phyloP scores from a whole-genome alignment of 2,329 filamentous ascomycete genomes.

The Diplocarpon rosae region DNA sequence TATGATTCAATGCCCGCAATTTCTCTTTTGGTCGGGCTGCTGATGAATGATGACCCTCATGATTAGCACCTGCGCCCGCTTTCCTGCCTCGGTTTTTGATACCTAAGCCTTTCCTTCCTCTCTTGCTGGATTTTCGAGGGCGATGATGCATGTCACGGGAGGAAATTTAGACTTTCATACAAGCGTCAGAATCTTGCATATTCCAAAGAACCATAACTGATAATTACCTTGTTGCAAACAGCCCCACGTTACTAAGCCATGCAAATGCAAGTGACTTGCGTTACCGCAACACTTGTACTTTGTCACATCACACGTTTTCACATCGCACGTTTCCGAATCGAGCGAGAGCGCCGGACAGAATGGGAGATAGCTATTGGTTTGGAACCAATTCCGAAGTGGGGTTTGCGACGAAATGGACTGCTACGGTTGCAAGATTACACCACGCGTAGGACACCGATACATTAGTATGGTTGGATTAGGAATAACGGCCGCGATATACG shows the following conservation, averaged over 20 bases:
- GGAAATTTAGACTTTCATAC: conserved; percentile 8
- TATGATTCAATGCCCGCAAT: neutral
- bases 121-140: conserved; percentile 3
- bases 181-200: conserved; percentile 4
- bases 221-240: conserved; percentile 19
- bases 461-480: conserved; percentile 1
- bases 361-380: too few relatives aligned
- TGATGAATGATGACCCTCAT: too few relatives aligned
- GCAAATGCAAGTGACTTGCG: conserved; percentile 20
- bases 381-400: too few relatives aligned
- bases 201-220: conserved; percentile 26
- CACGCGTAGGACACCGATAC: neutral
- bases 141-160: neutral
- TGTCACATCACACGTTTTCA: conserved; percentile 8
- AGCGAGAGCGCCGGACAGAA: too few relatives aligned
- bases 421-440: neutral
- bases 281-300: conserved; percentile 20
- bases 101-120: conserved; percentile 2
- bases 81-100: neutral
- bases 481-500: neutral
- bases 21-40: too few relatives aligned
- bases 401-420: neutral
- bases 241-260: conserved; percentile 19
- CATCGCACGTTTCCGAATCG: neutral
- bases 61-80: too few relatives aligned